A percentile compares a stretch with the other conserved stretches of the same genome.
phyloP scores from a whole-genome alignment of 2,329 filamentous ascomycete genomes.

The Drechmeria coniospora region DNA sequence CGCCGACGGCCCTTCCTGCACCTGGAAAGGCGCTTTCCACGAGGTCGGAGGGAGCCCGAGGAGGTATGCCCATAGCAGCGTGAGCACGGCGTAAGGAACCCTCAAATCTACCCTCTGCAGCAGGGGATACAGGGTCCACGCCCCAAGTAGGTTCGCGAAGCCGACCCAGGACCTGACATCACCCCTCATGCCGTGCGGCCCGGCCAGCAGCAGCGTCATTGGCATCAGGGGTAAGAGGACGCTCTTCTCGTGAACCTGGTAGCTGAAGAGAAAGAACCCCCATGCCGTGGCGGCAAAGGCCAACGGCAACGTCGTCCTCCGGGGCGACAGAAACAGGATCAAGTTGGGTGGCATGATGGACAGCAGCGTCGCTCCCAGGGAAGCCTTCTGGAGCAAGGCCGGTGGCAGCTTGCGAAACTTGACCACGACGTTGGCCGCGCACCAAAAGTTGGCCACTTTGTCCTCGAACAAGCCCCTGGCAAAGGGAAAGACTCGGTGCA shows the following conservation, averaged over 20 bases:
- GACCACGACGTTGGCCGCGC: slow-evolving; percentile 73
- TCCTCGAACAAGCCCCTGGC: slow-evolving; percentile 93
- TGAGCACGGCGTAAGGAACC: slow-evolving; percentile 73
- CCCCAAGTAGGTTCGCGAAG: slow-evolving; percentile 81
- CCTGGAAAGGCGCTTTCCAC: slow-evolving; percentile 49
- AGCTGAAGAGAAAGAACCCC: slow-evolving; percentile 96
- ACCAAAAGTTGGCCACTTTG: slow-evolving; percentile 98
- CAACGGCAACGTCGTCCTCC: slow-evolving; percentile 60
- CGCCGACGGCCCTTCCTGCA: slow-evolving; percentile 26
- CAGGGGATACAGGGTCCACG: slow-evolving; percentile 89
- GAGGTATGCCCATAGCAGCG: slow-evolving; percentile 80
- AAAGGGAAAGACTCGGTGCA: slow-evolving; percentile 93
- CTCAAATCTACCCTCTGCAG: slow-evolving; percentile 70
- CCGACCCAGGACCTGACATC: slow-evolving; percentile 78
- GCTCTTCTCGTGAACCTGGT: slow-evolving; percentile 97
- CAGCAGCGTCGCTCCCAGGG: slow-evolving; percentile 57
- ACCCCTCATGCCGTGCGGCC: slow-evolving; percentile 60
- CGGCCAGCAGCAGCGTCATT: slow-evolving; percentile 76
- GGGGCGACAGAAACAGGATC: slow-evolving; percentile 64
- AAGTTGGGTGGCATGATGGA: slow-evolving; percentile 68
- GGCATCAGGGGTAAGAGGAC: slow-evolving; percentile 83
- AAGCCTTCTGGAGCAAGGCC: slow-evolving; percentile 57
- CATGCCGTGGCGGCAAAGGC: slow-evolving; percentile 76
- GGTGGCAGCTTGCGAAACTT: slow-evolving; percentile 68
- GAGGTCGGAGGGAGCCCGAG: slow-evolving; percentile 72